Conservation (phyloP, 148 eudicot species). For the Amaranthus cruentus region DNA sequence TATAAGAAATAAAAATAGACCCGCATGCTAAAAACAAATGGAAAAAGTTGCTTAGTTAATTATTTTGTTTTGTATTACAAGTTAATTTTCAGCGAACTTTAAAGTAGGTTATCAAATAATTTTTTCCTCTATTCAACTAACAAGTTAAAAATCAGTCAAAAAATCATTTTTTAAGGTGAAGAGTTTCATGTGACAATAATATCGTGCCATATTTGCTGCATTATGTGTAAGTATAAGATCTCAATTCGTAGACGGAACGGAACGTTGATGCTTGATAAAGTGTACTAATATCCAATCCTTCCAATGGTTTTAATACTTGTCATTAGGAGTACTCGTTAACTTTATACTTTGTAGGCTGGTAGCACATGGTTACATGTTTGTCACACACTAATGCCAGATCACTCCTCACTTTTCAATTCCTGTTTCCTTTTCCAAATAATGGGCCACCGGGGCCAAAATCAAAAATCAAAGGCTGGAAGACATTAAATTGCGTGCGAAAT, state of each 20-base stretch:
- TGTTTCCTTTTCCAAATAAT: not conserved
- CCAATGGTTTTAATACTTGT: not conserved
- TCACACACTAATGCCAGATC: slow-evolving; percentile 16
- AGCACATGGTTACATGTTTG: slow-evolving; percentile 36
- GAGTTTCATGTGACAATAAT: slow-evolving; percentile 20
- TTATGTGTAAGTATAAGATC: slow-evolving; percentile 27
- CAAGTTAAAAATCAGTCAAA: too few relatives aligned
- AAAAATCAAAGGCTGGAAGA: not conserved
- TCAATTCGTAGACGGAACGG: slow-evolving; percentile 4
- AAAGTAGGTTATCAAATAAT: too few relatives aligned
- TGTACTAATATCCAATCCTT: not conserved
- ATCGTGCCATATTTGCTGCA: slow-evolving; percentile 19
- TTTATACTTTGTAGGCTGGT: slow-evolving; percentile 15
- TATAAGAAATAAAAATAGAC: too few relatives aligned
- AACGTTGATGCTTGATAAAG: not conserved
- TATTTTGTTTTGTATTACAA: too few relatives aligned
- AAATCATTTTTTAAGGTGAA: not conserved
- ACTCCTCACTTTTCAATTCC: not conserved
- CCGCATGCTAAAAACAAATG: too few relatives aligned
- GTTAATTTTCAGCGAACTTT: too few relatives aligned
- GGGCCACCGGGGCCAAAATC: not conserved
- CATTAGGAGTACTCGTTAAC: not conserved
- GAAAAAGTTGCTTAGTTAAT: too few relatives aligned
- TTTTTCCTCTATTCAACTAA: too few relatives aligned
- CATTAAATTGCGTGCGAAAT: not conserved